Base-by-base conservation (phyloP, 1,139 yeast species). In the Chernovozyma aurita region DNA sequence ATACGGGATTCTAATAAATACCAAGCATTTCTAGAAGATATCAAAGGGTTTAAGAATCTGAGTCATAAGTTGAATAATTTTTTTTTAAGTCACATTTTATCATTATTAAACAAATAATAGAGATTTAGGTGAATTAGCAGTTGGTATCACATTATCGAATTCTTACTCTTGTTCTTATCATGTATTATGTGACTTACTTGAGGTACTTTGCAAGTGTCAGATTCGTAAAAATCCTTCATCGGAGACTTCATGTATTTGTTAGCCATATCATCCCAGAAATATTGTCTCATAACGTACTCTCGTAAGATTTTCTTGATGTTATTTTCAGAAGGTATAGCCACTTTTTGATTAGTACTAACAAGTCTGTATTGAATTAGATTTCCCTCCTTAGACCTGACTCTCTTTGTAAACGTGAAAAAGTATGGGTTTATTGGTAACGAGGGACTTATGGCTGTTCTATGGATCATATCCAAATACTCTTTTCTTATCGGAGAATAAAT, bases 251-350 rank as follows among this genome's bases (percentile, higher is more conserved):
- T 38, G 41, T 55, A 59, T n/a, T 13, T 20, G 4, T 30, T 13
- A 4, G 34, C 24, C 4, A 45, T 48, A 14, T 43, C 37, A 12
- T 56, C 61, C 25, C 49, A 37, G 43, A 52, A 63, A 37, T 53
- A 66, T 40, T 69, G 74, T 28, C 47, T 51, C 34, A 50, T 44
- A 2, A 59, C 52, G 36, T 68, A 70, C n/a, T 45, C 52, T 17
- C 63, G 49, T 30, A 61, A 48, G 21, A 55, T 41, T 30, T 55
- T 57, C 7, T 57, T 44, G 14, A 69, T 56, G 34, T 62, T 58
- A 28, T 59, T 54, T 15, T 58, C 63, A 33, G 51, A 50, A 1
- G 72, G 70, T 1, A 66, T 46, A 33, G 63, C 44, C 22, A 42
- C 48, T 39, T 63, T 63, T 24, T 46, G 50, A 8, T 16, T 26